Percentiles rank a stretch among this genome's conserved stretches.
These are phyloP conservation scores for Ampelomyces quisqualis DNA, from an alignment of 2,329 filamentous ascomycete species.

Conservation along the genomic window DNA sequence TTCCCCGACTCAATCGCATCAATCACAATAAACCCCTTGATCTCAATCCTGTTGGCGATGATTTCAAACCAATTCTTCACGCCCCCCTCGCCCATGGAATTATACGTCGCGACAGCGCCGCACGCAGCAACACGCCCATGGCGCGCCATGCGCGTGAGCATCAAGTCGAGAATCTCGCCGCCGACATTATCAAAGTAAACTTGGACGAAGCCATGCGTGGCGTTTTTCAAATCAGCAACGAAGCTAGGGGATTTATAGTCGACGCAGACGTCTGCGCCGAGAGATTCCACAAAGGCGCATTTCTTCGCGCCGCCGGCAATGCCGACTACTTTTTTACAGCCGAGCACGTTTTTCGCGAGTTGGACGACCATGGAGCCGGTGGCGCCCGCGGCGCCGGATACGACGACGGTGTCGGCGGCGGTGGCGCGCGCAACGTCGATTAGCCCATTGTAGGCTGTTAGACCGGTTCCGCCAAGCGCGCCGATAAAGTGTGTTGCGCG, in stretches of 20 bases:
- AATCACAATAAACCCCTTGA: slow-evolving; percentile 50
- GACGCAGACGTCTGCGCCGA: slow-evolving; percentile 57
- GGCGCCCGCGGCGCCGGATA: slow-evolving; percentile 75
- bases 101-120: slow-evolving; percentile 49
- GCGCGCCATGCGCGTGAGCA: slow-evolving; percentile 47
- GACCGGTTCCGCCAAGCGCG: slow-evolving; percentile 52
- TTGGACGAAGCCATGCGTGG: slow-evolving; percentile 54
- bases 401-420: slow-evolving; percentile 69
- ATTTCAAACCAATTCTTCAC: slow-evolving; percentile 50
- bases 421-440: slow-evolving; percentile 65
- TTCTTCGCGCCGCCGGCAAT: slow-evolving; percentile 57
- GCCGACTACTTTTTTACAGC: slow-evolving; percentile 53
- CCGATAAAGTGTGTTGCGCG: slow-evolving; percentile 50
- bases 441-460: slow-evolving; percentile 77
- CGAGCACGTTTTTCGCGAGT: slow-evolving; percentile 54
- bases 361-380: slow-evolving; percentile 70
- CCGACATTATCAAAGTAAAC: slow-evolving; percentile 57
- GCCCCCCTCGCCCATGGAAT: slow-evolving; percentile 34
- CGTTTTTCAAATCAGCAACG: slow-evolving; percentile 49
- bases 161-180: slow-evolving; percentile 51
- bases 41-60: slow-evolving; percentile 44
- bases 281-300: slow-evolving; percentile 53
- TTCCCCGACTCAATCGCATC: slow-evolving; percentile 41
- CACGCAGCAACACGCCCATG: slow-evolving; percentile 48
- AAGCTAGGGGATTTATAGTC: slow-evolving; percentile 57